Evolutionary conservation across 1,139 yeast species (phyloP), one percentile per base, ranked within the genome.

Genomic region (Komagataea norvegica): DNA sequence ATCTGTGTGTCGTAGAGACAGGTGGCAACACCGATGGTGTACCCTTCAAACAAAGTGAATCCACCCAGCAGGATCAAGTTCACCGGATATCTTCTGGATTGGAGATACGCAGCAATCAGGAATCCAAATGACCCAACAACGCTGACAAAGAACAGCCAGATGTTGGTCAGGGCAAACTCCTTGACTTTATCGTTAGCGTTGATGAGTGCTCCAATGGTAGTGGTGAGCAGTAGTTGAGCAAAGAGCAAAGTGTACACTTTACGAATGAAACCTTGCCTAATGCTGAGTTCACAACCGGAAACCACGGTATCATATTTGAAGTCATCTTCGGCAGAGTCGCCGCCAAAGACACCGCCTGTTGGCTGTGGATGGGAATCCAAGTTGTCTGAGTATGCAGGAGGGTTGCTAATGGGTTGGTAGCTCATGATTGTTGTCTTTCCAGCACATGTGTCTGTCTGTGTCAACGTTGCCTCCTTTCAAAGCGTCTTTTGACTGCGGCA

Each of bases 301-400:
- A 87, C 94, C 41, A 74, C 72, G 8, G 83, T 84, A 24, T 85
- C 77, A 60, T 81, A 86, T 58, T 87, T 87, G 74, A 86, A 87
- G 61, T 86, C 95, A 53, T 86, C 94, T 3, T 83, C 83, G 34
- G 76, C 36, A 15, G 47, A 44, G n/a, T 43, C 45, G 1, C 33
- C 24, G 31, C 26, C 37, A 11, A 37, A 37, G 5, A 34, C 24
- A 3, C 37, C 37, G 3, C 24, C 10, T 27, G 27, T 11, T 36
- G 27, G 17, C 22, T 28, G 25, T 21, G 30, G 23, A 3, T 20
- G 29, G 4, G 34, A 18, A 4, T 34, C 37, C 3, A 36, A 22
- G 4, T 29, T 30, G 27, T 36, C 42, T 19, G 35, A n/a, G 16
- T 40, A 40, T 3, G 36, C 38, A 15, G 42, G 42, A 15, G 42